Evolutionary conservation across 2,329 filamentous ascomycete genomes (phyloP).

Genomic region (Lasiodiplodia hormozganensis): DNA sequence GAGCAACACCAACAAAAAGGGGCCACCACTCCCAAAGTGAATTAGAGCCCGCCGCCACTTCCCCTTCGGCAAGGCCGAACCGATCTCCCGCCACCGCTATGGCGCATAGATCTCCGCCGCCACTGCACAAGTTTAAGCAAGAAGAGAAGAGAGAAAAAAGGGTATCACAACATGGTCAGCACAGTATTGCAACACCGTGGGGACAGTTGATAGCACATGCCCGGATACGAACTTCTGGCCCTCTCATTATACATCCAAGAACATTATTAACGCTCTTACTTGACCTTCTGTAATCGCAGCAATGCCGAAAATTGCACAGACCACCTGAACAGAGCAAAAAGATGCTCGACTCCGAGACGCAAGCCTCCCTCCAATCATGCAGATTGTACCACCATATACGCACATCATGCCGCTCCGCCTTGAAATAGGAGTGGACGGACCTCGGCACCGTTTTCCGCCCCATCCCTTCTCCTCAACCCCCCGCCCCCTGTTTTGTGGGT

Average conservation of each 20-base stretch:
- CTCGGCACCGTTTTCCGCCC: neutral
- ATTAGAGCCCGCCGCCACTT: neutral
- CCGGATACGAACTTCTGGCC: neutral
- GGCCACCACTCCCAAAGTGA: neutral
- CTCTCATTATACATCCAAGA: neutral
- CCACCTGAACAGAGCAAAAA: neutral
- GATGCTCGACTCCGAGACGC: neutral
- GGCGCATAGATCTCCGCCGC: neutral
- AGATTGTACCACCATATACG: neutral
- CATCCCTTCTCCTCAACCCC: neutral
- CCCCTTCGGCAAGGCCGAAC: neutral
- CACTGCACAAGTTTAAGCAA: neutral
- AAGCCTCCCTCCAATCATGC: neutral
- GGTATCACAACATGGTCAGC: neutral
- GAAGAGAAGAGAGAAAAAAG: neutral
- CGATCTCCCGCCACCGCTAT: neutral
- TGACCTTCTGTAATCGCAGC: neutral
- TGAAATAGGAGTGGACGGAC: neutral
- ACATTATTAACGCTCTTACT: neutral
- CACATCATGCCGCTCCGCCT: neutral
- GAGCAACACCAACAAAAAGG: neutral
- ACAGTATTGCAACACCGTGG: neutral
- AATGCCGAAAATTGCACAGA: neutral
- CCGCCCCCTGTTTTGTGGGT: neutral
- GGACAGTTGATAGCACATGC: neutral